Conservation (phyloP, 2,329 filamentous ascomycete species). For the Periconia sp. region DNA sequence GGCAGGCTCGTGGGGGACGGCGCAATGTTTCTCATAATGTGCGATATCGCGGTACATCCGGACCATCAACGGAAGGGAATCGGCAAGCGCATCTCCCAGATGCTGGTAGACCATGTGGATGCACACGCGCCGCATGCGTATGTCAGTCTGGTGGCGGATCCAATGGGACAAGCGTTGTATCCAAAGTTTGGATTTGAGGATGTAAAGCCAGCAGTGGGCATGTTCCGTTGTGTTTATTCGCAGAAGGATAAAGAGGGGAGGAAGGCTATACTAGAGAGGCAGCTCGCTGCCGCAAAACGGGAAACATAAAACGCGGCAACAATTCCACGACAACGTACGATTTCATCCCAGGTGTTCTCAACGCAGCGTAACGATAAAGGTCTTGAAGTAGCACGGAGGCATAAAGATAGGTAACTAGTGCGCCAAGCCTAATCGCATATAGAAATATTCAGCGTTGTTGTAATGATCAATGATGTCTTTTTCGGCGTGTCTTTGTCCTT, state of each 20-base stretch:
- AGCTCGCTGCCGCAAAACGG: background rate
- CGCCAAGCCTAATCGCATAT: too few species aligned
- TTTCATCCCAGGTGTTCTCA: too few species aligned
- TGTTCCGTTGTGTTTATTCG: conserved; percentile 22
- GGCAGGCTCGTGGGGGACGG: conserved; percentile 56
- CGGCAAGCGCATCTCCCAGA: conserved; percentile 49
- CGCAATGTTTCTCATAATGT: conserved; percentile 54
- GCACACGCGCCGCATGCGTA: conserved; percentile 46
- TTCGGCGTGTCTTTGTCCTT: background rate
- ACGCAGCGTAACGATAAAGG: too few species aligned
- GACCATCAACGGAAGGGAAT: conserved; percentile 53
- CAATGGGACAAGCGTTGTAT: conserved; percentile 49
- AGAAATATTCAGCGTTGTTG: too few species aligned
- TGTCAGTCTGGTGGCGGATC: conserved; percentile 52
- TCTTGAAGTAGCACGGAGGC: too few species aligned
- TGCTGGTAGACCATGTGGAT: conserved; percentile 46
- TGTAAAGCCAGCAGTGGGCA: conserved; percentile 31
- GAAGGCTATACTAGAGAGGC: background rate
- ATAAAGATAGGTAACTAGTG: too few species aligned
- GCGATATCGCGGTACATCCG: conserved; percentile 55
- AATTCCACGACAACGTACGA: too few species aligned
- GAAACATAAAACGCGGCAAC: too few species aligned
- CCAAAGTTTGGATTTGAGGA: conserved; percentile 52
- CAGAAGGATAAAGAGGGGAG: background rate
- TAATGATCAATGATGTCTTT: too few species aligned